phyloP scores from a whole-genome alignment of 768 basidiomycete genomes.

The Hortiboletus flavorubellus region DNA sequence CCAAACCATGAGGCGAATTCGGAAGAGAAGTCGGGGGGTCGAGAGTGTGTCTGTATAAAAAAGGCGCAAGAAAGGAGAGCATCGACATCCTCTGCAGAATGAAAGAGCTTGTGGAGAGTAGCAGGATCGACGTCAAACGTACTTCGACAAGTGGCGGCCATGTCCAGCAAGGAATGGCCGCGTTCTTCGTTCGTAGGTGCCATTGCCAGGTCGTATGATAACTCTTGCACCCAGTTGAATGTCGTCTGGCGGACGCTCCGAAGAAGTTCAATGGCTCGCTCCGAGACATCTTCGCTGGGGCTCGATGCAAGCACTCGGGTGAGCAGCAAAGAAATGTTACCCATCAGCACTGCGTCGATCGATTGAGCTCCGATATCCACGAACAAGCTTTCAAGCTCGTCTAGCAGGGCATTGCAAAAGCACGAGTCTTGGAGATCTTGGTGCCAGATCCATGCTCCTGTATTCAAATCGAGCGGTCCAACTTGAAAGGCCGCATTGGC shows the following conservation, averaged over 20 bases:
- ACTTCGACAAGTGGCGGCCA: not conserved
- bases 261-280: not conserved
- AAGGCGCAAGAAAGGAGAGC: not conserved
- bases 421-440: not conserved
- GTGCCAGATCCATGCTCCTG: not conserved
- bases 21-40: no score
- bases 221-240: not conserved
- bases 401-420: not conserved
- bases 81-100: not conserved
- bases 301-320: not conserved
- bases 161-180: not conserved
- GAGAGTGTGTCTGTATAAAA: not conserved
- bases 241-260: not conserved
- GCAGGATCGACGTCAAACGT: not conserved
- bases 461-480: constrained; percentile 22
- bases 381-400: not conserved
- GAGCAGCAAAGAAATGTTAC: not conserved
- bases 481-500: not conserved
- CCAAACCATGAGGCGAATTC: no score
- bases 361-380: not conserved
- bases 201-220: not conserved
- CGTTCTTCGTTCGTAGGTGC: not conserved
- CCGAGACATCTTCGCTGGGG: not conserved
- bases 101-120: not conserved
- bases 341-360: not conserved